Base-by-base conservation (phyloP, 164 flowering plant species). In the Magnolia changhungtana region DNA sequence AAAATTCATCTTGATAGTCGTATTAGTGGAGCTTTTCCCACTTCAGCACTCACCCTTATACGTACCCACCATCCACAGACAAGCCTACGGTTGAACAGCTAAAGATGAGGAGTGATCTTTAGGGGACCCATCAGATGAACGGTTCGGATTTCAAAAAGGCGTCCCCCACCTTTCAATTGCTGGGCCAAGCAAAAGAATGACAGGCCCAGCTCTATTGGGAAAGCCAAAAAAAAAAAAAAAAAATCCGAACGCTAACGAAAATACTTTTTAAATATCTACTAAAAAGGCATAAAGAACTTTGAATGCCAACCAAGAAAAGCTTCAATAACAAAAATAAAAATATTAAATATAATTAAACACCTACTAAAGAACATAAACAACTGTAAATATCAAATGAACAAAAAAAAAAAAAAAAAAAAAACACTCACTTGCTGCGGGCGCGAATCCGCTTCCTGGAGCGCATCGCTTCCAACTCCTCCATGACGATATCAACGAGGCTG, bases 401-500 rank as follows among this genome's bases (percentile, higher is more conserved):
- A 37, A 37, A 37, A 37, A 37, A 37, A 37, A 37, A 37, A 3
- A 66, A 27, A 10, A 20, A 27, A 11, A 16, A n/a, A 63, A 19
- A 80, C 11, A 58, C 78, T n/a, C 80, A 88, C 89, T 80, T 88
- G 78, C 73, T 78, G 27, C 82, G 63, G 69, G 90, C 86, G 59
- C 78, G 77, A 77, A 77, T 18, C 21, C 81, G 72, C 73, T 79
- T 79, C 69, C 72, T 77, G 0, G 49, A 59, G 11, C 77, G 74
- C 31, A 79, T 63, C 11, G 23, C 73, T 67, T 73, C 77, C 29
- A 81, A 71, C 79, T 81, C 86, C 70, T 81, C 83, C 82, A 83
- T 20, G 49, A 83, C 77, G 71, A 67, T 75, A 0, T 90, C 92
- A 55, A 87, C 78, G 20, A 91, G 81, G 61, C 90, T 86, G 63